These are phyloP conservation scores for Suhomyces anneliseae DNA, from an alignment of 1,139 yeast species.

Conservation along the genomic window DNA sequence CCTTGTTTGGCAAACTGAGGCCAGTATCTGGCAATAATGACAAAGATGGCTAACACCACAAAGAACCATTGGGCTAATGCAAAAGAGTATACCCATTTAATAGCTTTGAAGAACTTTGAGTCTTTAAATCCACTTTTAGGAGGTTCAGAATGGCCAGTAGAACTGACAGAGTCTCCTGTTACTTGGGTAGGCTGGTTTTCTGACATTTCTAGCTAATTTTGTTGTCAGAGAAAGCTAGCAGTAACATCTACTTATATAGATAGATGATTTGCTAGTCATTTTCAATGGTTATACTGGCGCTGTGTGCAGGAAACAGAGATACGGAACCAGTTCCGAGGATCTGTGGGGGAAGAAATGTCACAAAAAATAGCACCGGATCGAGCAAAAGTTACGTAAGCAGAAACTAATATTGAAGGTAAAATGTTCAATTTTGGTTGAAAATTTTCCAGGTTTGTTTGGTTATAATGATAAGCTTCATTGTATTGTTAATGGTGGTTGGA, in stretches of 20 bases:
- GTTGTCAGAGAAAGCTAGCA: neutral
- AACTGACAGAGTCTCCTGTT: neutral
- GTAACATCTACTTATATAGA: neutral
- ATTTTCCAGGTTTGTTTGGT: too few species aligned
- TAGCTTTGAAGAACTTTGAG: neutral
- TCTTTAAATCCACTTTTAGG: neutral
- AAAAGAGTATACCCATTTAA: slow-evolving; percentile 22
- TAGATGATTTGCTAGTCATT: neutral
- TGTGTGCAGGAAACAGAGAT: neutral
- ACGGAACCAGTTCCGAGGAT: neutral
- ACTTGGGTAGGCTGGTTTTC: neutral
- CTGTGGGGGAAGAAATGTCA: neutral
- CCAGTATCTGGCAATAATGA: slow-evolving; percentile 72
- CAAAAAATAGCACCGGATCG: neutral
- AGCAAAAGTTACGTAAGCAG: neutral
- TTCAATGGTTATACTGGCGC: neutral
- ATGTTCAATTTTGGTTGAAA: neutral
- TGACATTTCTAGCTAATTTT: neutral
- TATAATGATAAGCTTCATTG: too few species aligned
- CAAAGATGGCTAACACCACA: slow-evolving; percentile 64
- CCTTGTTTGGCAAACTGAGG: slow-evolving; percentile 84
- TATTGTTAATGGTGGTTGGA: too few species aligned
- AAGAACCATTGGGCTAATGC: slow-evolving; percentile 68
- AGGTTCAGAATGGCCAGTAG: neutral
- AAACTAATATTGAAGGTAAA: neutral